Evolutionary conservation across 768 basidiomycete species (phyloP).

Genomic region (Termitomyces sp.): DNA sequence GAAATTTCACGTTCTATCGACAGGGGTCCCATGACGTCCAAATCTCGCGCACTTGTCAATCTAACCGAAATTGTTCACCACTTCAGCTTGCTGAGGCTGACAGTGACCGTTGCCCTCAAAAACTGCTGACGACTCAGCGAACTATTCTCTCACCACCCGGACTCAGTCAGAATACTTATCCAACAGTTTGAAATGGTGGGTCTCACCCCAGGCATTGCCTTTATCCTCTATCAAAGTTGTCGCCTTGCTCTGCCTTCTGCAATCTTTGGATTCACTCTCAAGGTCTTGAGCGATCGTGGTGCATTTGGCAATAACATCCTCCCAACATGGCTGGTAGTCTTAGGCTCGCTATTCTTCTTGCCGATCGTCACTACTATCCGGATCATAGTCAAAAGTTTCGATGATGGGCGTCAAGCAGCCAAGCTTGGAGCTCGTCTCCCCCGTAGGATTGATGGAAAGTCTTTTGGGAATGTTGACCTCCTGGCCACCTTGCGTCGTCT

Average conservation of each 20-base stretch:
- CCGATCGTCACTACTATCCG: constrained; percentile 27
- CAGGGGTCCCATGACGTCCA: background rate
- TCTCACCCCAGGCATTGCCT: constrained; percentile 29
- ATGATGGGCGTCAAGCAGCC: constrained; percentile 31
- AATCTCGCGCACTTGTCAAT: too few species aligned
- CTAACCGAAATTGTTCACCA: too few species aligned
- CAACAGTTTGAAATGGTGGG: background rate
- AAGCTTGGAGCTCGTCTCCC: constrained; percentile 40
- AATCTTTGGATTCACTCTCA: constrained; percentile 13
- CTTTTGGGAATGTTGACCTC: constrained; percentile 41
- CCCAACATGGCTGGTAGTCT: constrained; percentile 33
- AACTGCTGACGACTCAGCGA: background rate
- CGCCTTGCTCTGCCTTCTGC: constrained; percentile 14
- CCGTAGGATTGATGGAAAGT: constrained; percentile 29
- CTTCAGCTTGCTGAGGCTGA: background rate
- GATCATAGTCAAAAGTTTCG: constrained; percentile 21
- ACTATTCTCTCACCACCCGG: background rate
- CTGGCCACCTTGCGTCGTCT: constrained; percentile 28
- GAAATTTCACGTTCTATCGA: background rate
- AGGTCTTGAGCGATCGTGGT: constrained; percentile 4
- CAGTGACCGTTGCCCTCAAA: background rate
- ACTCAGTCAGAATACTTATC: background rate
- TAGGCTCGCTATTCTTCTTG: constrained; percentile 22
- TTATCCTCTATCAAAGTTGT: constrained; percentile 19
- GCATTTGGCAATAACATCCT: constrained; percentile 15